Percentiles rank a stretch among this genome's conserved stretches.
phyloP scores from a whole-genome alignment of 2,329 filamentous ascomycete species.

The Tolypocladium guangdongense region DNA sequence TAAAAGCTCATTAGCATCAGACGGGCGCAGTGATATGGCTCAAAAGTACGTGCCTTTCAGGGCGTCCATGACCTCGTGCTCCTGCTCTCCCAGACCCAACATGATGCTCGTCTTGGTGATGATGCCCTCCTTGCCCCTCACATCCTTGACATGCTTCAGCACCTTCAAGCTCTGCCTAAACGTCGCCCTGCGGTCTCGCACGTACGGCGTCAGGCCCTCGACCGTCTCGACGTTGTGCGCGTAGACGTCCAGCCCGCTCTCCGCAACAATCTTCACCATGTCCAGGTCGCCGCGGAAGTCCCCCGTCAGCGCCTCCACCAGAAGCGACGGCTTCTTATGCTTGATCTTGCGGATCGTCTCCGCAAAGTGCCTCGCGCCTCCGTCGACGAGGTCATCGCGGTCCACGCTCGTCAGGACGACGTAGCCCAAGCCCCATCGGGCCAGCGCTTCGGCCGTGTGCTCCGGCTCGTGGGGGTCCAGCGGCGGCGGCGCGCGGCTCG shows the following conservation, averaged over 20 bases:
- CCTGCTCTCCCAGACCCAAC: constrained; percentile 88
- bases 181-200: constrained; percentile 79
- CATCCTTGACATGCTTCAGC: constrained; percentile 69
- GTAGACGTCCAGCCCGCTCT: constrained; percentile 87
- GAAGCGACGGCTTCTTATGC: constrained; percentile 62
- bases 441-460: constrained; percentile 87
- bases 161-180: constrained; percentile 80
- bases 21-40: too few relatives aligned
- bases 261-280: constrained; percentile 75
- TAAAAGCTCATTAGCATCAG: constrained; percentile 13
- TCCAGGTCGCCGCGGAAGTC: constrained; percentile 80
- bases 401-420: constrained; percentile 92
- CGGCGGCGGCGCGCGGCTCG: constrained; percentile 60
- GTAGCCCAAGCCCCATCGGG: constrained; percentile 88
- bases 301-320: constrained; percentile 78
- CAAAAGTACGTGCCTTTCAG: constrained; percentile 46
- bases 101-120: constrained; percentile 99
- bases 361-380: constrained; percentile 80
- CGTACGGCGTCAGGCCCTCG: constrained; percentile 78
- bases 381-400: constrained; percentile 82
- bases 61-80: constrained; percentile 72
- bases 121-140: constrained; percentile 53
- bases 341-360: constrained; percentile 95
- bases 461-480: constrained; percentile 95
- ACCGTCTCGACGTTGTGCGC: constrained; percentile 97